These are phyloP conservation scores for Thelonectria blattea DNA, from an alignment of 2,329 filamentous ascomycete species.

Conservation along the genomic window DNA sequence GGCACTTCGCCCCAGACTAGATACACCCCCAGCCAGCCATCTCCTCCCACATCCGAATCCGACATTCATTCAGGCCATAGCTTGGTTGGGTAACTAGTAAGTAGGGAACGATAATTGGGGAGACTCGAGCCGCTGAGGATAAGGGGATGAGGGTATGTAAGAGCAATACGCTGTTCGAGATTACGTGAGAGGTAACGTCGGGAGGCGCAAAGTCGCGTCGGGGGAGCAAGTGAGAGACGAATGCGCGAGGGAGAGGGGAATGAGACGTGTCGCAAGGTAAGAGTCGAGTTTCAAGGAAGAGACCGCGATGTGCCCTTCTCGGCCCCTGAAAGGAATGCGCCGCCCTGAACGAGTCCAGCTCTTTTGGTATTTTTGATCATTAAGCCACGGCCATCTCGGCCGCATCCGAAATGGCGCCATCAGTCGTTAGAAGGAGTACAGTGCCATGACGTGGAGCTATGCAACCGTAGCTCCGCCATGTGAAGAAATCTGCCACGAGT, in stretches of 20 bases:
- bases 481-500: conserved; percentile 29
- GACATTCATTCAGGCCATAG: conserved; percentile 22
- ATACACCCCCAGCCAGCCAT: conserved; percentile 33
- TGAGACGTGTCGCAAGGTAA: conserved; percentile 34
- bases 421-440: conserved; percentile 33
- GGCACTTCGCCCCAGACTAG: conserved; percentile 35
- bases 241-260: conserved; percentile 34
- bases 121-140: conserved; percentile 29
- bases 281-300: conserved; percentile 39
- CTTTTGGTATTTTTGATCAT: conserved; percentile 31
- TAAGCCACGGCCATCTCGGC: conserved; percentile 35
- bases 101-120: conserved; percentile 28
- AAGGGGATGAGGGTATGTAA: conserved; percentile 38
- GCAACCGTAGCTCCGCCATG: conserved; percentile 23
- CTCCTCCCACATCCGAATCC: conserved; percentile 28
- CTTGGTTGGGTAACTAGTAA: conserved; percentile 23
- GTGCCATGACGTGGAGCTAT: conserved; percentile 29
- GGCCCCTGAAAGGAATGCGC: conserved; percentile 29
- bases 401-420: conserved; percentile 27
- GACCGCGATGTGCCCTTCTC: conserved; percentile 40
- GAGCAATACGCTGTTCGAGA: conserved; percentile 36
- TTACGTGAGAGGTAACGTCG: conserved; percentile 37
- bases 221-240: conserved; percentile 31
- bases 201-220: conserved; percentile 32
- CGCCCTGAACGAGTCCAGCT: conserved; percentile 32